Evolutionary conservation across 805 yeast genomes (phyloP).

Genomic region (Cyberlindnera bimundalis): DNA sequence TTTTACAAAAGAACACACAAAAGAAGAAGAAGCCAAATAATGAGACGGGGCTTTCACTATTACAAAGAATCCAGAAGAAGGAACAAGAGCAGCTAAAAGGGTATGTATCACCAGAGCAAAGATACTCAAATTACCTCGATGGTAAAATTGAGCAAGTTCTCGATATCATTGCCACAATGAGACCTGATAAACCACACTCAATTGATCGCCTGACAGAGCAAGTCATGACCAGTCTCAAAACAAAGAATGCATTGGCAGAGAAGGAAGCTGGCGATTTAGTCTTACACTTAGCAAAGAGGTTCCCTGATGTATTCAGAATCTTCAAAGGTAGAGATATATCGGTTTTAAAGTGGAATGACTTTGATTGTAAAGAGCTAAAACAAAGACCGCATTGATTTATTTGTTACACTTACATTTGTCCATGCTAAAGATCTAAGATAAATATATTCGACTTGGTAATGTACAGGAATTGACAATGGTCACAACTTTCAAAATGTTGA

Average conservation of each 20-base stretch:
- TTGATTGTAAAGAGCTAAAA: slow-evolving; percentile 20
- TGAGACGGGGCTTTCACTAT: slow-evolving; percentile 26
- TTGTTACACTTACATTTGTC: no score
- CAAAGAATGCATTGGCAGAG: slow-evolving; percentile 16
- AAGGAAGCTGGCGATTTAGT: slow-evolving; percentile 25
- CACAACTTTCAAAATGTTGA: no score
- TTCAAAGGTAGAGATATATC: slow-evolving; percentile 14
- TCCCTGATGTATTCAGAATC: slow-evolving; percentile 22
- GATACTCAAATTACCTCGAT: slow-evolving; percentile 24
- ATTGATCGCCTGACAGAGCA: slow-evolving; percentile 19
- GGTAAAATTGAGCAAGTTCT: slow-evolving; percentile 31
- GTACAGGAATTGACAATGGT: neutral
- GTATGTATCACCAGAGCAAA: slow-evolving; percentile 24
- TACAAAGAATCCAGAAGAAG: slow-evolving; percentile 39
- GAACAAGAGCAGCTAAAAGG: slow-evolving; percentile 28
- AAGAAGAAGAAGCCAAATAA: slow-evolving; percentile 2
- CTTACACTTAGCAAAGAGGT: slow-evolving; percentile 12
- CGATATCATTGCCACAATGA: slow-evolving; percentile 28
- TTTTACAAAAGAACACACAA: slow-evolving; percentile 5
- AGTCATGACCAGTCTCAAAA: slow-evolving; percentile 18
- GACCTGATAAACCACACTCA: slow-evolving; percentile 24
- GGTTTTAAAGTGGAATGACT: slow-evolving; percentile 25
- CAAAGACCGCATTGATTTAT: slow-evolving; percentile 1
- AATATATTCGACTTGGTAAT: neutral
- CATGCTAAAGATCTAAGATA: neutral